Evolutionary conservation across 257 asterid genomes (phyloP), one percentile per base, ranked within the genome.

Genomic region (Nemophila menziesii): DNA sequence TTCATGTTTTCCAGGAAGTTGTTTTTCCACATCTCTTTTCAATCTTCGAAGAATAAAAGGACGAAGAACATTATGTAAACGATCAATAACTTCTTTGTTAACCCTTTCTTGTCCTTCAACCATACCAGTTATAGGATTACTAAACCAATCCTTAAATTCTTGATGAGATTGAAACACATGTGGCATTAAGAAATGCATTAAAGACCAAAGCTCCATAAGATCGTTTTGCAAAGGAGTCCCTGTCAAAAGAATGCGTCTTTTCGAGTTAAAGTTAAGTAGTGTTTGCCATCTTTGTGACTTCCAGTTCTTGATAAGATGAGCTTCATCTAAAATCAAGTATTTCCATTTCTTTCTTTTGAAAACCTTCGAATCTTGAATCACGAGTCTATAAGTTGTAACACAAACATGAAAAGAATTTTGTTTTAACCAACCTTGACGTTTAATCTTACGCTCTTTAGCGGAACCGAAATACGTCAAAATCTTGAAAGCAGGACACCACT

Each of bases 221-320:
- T 90, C 96, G 66, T 90, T 90, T 66, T 90, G 99, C 46, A 90
- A 72, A 27, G 99, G 99, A 11, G 99, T 90, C 41, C 99, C 99
- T 55, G 96, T 90, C 33, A 90, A 69, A 57, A 90, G 92, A 66
- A 90, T 90, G 37, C 99, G 99, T 66, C 99, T 69, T 72, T 90
- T 90, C 16, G 99, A 85, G 70, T 90, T 90, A 47, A 90, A 90
- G 72, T 90, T 90, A 23, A 90, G 85, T 41, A 90, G 90, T 20
- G 99, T 90, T 68, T 90, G 99, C 99, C 99, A 90, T 60, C 99
- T 73, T 54, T 90, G 99, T 2, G 99, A 90, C 79, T 85, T 90
- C 99, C 99, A 90, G 63, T 90, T 90, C 67, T 90, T 90, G 49
- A 90, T 90, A 24, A 90, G 68, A 60, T 90, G 99, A 36, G 99